Conservation (phyloP, 768 basidiomycete species). For the Exidia glandulosa region DNA sequence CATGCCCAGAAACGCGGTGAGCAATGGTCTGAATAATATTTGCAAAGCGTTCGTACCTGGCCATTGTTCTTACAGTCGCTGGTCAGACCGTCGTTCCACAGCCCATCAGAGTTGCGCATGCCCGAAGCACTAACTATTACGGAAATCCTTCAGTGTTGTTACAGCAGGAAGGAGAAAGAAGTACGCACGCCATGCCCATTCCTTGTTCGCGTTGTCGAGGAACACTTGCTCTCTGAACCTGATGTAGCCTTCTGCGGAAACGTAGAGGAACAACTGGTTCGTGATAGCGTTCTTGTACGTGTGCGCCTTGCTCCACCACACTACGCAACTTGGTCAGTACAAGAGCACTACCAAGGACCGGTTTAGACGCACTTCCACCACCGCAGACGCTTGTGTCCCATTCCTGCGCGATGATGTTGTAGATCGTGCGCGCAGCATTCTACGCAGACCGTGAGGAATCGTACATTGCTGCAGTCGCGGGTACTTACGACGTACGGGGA, state of each 20-base stretch:
- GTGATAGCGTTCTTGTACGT: constrained; percentile 53
- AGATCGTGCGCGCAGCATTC: constrained; percentile 37
- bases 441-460: constrained; percentile 9
- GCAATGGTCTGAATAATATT: neutral
- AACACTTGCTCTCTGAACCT: constrained; percentile 28
- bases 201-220: constrained; percentile 39
- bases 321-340: constrained; percentile 14
- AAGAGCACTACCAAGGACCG: neutral
- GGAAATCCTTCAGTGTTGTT: neutral
- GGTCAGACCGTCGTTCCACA: constrained; percentile 31
- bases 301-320: constrained; percentile 47
- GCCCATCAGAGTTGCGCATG: constrained; percentile 34
- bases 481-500: constrained; percentile 14
- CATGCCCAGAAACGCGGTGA: neutral
- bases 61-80: constrained; percentile 30
- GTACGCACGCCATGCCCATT: constrained; percentile 21
- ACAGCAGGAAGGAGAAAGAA: neutral
- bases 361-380: constrained; percentile 32
- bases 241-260: constrained; percentile 38
- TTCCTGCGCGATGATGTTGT: constrained; percentile 38
- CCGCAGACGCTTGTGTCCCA: constrained; percentile 38
- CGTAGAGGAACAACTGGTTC: constrained; percentile 44
- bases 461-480: constrained; percentile 2
- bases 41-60: constrained; percentile 13
- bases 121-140: constrained; percentile 29